phyloP scores from a whole-genome alignment of 257 asterid species.

The Scutellaria baicalensis region DNA sequence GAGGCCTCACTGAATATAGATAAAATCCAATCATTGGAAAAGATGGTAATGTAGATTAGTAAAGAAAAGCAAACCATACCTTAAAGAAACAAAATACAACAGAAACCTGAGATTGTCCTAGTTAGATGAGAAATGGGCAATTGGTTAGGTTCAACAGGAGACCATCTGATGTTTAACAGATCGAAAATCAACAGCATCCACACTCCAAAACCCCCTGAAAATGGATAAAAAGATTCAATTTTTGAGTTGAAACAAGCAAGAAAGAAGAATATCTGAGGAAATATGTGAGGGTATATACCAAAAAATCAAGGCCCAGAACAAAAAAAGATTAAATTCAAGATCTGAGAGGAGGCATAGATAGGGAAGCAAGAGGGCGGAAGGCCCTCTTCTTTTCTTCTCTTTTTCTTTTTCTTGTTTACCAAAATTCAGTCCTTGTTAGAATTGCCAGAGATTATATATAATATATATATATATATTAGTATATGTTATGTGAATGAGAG shows the following conservation, averaged over 20 bases:
- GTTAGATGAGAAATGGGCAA: slow-evolving; percentile 27
- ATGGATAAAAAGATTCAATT: slow-evolving; percentile 31
- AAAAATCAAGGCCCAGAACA: slow-evolving; percentile 38
- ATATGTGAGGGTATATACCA: slow-evolving; percentile 25
- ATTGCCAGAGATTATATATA: slow-evolving; percentile 25
- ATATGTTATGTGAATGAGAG: slow-evolving; percentile 21
- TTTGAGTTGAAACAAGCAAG: slow-evolving; percentile 22
- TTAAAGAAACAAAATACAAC: slow-evolving; percentile 15
- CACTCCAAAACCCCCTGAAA: slow-evolving; percentile 38
- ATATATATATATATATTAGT: slow-evolving; percentile 12
- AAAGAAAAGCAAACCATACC: slow-evolving; percentile 29
- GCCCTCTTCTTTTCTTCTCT: slow-evolving; percentile 52
- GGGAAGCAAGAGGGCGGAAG: slow-evolving; percentile 55
- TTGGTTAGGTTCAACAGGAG: slow-evolving; percentile 28
- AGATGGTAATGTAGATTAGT: slow-evolving; percentile 45
- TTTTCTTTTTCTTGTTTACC: slow-evolving; percentile 33
- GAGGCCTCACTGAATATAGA: slow-evolving; percentile 12
- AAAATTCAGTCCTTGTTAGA: slow-evolving; percentile 49
- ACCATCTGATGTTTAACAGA: slow-evolving; percentile 56
- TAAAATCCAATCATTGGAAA: slow-evolving; percentile 21
- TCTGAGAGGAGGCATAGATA: slow-evolving; percentile 69
- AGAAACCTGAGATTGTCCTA: slow-evolving; percentile 29
- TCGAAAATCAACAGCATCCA: slow-evolving; percentile 51
- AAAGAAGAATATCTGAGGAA: slow-evolving; percentile 22
- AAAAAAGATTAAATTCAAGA: slow-evolving; percentile 54